phyloP scores from a whole-genome alignment of 306 rosid genomes.

The Medicago ruthenica region DNA sequence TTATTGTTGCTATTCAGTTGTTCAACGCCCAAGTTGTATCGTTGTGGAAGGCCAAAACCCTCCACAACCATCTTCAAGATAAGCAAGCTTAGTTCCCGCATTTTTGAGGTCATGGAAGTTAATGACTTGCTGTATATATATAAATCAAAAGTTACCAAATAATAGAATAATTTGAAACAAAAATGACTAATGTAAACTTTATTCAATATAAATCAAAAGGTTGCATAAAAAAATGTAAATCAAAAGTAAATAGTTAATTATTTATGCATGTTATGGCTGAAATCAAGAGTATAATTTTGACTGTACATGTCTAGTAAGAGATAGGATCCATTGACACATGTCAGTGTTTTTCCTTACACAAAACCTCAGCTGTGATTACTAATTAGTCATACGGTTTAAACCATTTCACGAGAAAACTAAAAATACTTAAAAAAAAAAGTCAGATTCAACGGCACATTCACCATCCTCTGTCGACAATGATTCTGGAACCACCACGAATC shows the following conservation, averaged over 20 bases:
- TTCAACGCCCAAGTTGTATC: conserved; percentile 41
- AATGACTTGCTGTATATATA: conserved; percentile 48
- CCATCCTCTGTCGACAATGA: too few species aligned
- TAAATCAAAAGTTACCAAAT: too few species aligned
- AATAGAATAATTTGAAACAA: background rate
- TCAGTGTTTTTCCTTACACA: too few species aligned
- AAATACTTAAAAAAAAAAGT: too few species aligned
- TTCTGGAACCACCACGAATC: too few species aligned
- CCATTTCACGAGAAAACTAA: too few species aligned
- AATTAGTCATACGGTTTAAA: too few species aligned
- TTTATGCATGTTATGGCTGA: background rate
- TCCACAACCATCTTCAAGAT: conserved; percentile 53
- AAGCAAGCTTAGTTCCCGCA: conserved; percentile 37
- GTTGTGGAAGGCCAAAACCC: conserved; percentile 46
- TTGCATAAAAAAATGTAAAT: background rate
- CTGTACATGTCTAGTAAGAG: too few species aligned
- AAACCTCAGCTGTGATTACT: too few species aligned
- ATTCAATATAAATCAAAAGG: background rate
- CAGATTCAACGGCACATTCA: too few species aligned
- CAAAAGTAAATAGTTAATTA: background rate
- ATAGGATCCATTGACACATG: too few species aligned
- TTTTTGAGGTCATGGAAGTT: conserved; percentile 42
- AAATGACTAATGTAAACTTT: background rate
- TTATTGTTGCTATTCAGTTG: conserved; percentile 27
- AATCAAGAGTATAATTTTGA: background rate